phyloP scores from a whole-genome alignment of 2,329 filamentous ascomycete genomes.

The Fusarium lyarnte region DNA sequence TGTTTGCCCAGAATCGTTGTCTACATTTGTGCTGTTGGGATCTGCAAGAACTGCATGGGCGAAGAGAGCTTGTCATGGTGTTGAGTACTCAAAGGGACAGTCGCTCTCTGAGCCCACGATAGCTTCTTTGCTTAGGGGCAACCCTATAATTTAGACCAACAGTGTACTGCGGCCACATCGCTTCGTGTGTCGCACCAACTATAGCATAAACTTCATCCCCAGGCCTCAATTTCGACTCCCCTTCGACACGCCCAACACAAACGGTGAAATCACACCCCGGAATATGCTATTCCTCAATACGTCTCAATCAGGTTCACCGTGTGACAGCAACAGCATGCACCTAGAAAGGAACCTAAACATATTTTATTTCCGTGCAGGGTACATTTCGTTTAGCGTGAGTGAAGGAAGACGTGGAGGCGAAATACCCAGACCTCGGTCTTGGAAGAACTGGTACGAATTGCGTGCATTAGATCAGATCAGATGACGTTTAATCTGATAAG shows the following conservation, averaged over 20 bases:
- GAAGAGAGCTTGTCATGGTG: slow-evolving; percentile 50
- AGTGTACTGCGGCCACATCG: slow-evolving; percentile 18
- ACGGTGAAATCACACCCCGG: slow-evolving; percentile 24
- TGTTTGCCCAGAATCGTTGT: background rate
- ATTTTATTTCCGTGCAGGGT: background rate
- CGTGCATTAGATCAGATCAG: slow-evolving; percentile 29
- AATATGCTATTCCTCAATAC: slow-evolving; percentile 14
- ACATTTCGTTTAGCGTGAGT: slow-evolving; percentile 1
- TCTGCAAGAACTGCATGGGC: slow-evolving; percentile 31
- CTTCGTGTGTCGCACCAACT: slow-evolving; percentile 30
- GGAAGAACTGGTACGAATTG: slow-evolving; percentile 16
- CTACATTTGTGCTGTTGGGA: background rate
- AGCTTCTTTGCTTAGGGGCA: slow-evolving; percentile 7
- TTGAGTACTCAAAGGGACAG: slow-evolving; percentile 48
- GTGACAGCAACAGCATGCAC: too few species aligned
- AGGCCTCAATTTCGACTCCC: slow-evolving; percentile 34
- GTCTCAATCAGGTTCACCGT: background rate
- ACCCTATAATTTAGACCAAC: too few species aligned
- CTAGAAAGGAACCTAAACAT: too few species aligned
- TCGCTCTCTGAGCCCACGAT: slow-evolving; percentile 45
- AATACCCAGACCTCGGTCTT: background rate
- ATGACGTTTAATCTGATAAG: slow-evolving; percentile 33
- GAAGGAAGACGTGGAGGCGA: slow-evolving; percentile 16
- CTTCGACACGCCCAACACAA: slow-evolving; percentile 12
- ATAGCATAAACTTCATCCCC: slow-evolving; percentile 46